phyloP scores from a whole-genome alignment of 352 stramenopile species.

The Pseudoperonospora humuli region DNA sequence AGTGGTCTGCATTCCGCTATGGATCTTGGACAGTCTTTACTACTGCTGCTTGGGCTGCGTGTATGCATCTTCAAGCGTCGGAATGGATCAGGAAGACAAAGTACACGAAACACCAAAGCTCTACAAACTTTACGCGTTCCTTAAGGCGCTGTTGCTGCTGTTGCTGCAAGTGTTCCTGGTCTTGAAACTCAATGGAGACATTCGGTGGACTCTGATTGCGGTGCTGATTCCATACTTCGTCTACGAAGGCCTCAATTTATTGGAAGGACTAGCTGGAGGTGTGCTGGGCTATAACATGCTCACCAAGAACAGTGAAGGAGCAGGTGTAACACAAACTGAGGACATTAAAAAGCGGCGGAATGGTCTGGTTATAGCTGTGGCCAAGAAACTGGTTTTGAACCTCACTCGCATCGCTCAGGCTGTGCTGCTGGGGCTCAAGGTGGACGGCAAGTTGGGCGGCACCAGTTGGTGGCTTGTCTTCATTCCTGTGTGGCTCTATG shows the following conservation, averaged over 20 bases:
- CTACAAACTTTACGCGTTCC: conserved; percentile 18
- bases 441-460: conserved; percentile 39
- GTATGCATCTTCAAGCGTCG: conserved; percentile 14
- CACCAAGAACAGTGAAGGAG: conserved; percentile 46
- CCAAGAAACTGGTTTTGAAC: conserved; percentile 31
- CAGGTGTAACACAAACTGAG: conserved; percentile 41
- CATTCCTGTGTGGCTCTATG: conserved; percentile 59
- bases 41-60: conserved; percentile 17
- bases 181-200: conserved; percentile 60
- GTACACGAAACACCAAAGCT: too few species aligned
- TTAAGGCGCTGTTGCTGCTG: conserved; percentile 62
- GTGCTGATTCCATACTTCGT: conserved; percentile 67
- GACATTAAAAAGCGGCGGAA: conserved; percentile 43
- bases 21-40: conserved; percentile 23
- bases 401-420: conserved; percentile 39
- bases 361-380: conserved; percentile 28
- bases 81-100: too few species aligned
- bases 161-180: conserved; percentile 64
- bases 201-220: conserved; percentile 47
- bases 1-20: conserved; percentile 15
- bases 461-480: conserved; percentile 69
- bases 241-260: conserved; percentile 53
- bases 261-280: conserved; percentile 44
- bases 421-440: conserved; percentile 51
- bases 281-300: conserved; percentile 51